Conservation (phyloP, 805 yeast genomes). For the Starmera amethionina region DNA sequence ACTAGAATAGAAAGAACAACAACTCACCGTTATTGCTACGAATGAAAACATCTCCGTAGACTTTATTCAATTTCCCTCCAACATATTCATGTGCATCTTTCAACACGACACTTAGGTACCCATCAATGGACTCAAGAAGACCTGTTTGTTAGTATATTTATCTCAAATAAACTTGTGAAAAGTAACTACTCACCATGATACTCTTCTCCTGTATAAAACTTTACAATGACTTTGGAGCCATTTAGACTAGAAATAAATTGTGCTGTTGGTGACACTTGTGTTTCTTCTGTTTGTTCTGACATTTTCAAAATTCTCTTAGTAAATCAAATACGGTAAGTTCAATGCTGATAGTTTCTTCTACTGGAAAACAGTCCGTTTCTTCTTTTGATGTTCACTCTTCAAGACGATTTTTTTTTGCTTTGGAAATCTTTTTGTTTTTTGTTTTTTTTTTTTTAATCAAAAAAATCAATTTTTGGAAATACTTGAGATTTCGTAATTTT, state of each 20-base stretch:
- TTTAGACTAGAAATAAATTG: conserved; percentile 69
- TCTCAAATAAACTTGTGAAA: too few species aligned
- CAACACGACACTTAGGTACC: conserved; percentile 91
- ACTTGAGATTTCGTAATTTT: too few species aligned
- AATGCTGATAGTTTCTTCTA: conserved; percentile 1
- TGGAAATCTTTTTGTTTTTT: too few species aligned
- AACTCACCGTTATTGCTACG: conserved; percentile 81
- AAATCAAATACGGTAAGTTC: neutral
- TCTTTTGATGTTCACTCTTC: too few species aligned
- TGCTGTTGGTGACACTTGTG: conserved; percentile 45
- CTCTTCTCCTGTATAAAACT: conserved; percentile 78
- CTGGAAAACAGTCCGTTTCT: too few species aligned
- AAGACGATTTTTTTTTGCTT: too few species aligned
- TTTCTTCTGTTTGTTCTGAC: neutral
- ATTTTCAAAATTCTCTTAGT: neutral
- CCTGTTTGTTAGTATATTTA: conserved; percentile 18
- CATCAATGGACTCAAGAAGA: conserved; percentile 80
- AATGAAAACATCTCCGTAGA: conserved; percentile 71
- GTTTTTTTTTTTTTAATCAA: too few species aligned
- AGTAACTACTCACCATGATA: conserved; percentile 44
- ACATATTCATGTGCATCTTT: conserved; percentile 65
- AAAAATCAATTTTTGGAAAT: too few species aligned
- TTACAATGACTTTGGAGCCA: conserved; percentile 74
- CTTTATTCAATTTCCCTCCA: conserved; percentile 36
- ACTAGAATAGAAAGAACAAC: neutral